Evolutionary conservation across 495 filamentous ascomycete genomes (phyloP).

Genomic region (Neurospora africana): DNA sequence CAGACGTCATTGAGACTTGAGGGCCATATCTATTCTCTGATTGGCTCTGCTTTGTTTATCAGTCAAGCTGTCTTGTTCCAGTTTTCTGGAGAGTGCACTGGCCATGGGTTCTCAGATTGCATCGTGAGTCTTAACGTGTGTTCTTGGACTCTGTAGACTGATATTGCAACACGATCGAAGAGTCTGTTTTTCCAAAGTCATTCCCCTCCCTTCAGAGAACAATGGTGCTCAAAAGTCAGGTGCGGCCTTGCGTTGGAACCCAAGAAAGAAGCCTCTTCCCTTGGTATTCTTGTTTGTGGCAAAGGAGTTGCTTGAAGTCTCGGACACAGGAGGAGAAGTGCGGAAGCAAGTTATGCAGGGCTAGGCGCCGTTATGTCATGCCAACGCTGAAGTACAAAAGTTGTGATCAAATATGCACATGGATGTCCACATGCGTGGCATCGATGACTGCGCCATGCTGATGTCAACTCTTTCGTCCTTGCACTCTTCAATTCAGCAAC

Average conservation of each 20-base stretch:
- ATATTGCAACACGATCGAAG: no score
- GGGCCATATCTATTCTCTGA: not conserved
- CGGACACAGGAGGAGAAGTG: not conserved
- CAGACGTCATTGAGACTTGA: slow-evolving; percentile 11
- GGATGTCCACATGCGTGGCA: not conserved
- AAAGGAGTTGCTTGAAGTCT: not conserved
- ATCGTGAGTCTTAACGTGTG: not conserved
- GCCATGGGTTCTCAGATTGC: not conserved
- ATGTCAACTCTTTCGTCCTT: not conserved
- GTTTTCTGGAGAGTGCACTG: not conserved
- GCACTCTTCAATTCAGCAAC: not conserved
- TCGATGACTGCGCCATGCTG: not conserved
- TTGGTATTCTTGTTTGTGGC: not conserved
- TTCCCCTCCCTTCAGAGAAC: no score
- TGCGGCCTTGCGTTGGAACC: not conserved
- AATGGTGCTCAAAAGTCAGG: not conserved
- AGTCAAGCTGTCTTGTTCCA: not conserved
- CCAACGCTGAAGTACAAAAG: not conserved
- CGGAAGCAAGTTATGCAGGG: not conserved
- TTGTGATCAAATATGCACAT: not conserved
- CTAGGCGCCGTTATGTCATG: not conserved
- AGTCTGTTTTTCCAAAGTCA: no score
- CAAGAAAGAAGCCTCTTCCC: not conserved
- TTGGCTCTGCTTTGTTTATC: not conserved
- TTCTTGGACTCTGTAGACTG: not conserved